These are phyloP conservation scores for Cladosporium austrohemisphaericum DNA, from an alignment of 2,329 filamentous ascomycete species.

Conservation along the genomic window DNA sequence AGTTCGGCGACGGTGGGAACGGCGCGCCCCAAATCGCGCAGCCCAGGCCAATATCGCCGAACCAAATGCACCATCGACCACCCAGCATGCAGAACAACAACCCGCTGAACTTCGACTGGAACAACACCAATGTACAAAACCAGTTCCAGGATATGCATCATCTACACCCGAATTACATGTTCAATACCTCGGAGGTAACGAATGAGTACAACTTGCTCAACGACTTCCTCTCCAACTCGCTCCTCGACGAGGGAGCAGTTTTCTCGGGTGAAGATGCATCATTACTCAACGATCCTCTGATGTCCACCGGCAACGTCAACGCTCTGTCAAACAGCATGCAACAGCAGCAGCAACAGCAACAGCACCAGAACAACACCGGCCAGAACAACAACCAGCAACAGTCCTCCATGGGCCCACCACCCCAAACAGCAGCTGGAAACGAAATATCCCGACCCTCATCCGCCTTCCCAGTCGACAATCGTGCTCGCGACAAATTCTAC, in stretches of 20 bases:
- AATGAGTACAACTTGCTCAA: constrained; percentile 96
- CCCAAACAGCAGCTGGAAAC: constrained; percentile 48
- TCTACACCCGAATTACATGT: constrained; percentile 92
- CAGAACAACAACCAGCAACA: constrained; percentile 33
- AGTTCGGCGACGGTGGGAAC: constrained; percentile 13
- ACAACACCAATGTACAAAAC: constrained; percentile 70
- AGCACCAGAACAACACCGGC: not conserved
- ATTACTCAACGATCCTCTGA: constrained; percentile 58
- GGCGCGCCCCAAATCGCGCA: constrained; percentile 62
- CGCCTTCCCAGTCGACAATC: constrained; percentile 59
- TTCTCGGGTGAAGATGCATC: constrained; percentile 42
- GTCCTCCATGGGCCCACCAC: constrained; percentile 25
- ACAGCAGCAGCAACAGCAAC: constrained; percentile 5
- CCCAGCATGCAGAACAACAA: constrained; percentile 51
- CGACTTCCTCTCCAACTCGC: constrained; percentile 89
- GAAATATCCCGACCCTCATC: constrained; percentile 60
- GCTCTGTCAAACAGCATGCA: constrained; percentile 31
- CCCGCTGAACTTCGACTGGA: constrained; percentile 59
- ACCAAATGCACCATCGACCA: constrained; percentile 56
- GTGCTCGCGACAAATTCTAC: constrained; percentile 82
- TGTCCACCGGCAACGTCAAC: constrained; percentile 41
- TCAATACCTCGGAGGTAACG: constrained; percentile 86
- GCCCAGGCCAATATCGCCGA: constrained; percentile 64
- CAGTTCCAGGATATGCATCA: constrained; percentile 93
- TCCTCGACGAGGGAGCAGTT: constrained; percentile 65